Evolutionary conservation across 2,329 filamentous ascomycete species (phyloP), one percentile per base, ranked within the genome.

Genomic region (Ciborinia camelliae): DNA sequence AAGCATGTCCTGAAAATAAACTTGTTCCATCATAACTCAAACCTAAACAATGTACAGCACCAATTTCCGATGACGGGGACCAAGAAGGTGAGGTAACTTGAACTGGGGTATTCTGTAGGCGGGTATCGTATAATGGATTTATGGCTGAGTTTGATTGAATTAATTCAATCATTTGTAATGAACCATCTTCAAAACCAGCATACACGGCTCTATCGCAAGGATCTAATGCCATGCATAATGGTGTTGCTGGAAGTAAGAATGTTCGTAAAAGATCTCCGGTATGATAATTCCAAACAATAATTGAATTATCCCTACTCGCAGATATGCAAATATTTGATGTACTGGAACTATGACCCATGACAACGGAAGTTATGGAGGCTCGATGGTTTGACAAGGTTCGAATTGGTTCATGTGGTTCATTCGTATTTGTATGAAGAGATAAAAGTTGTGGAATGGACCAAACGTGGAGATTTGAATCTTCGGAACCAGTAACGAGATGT

Each of bases 281-380:
- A 67, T 88, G 86, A 75, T 96, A 96, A 77, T 98, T 93, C 95
- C 95, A 99, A 66, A 96, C 82, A 72, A 97, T 88, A 71, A 91
- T 91, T 9, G 91, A 95, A 77, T 91, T 93, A 78, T 98, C 95
- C 71, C 86, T 87, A 69, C 91, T 91, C 8, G 88, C 86, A 3
- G 94, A 96, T 26, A 97, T 84, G 66, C 90, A 93, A 67, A 98
- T 87, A 75, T 91, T 94, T 65, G 89, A 89, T 71, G 87, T 85
- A 74, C 86, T 88, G 66, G 83, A 80, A 73, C 89, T 89, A 73
- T 90, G 86, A 23, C 90, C 88, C 51, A 83, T 78, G 6, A 77
- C 77, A 23, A 90, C 74, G 60, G 82, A 85, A 67, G 86, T 94
- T 76, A 93, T 87, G 74, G 83, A 89, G 68, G 86, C 88, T 41